These are phyloP conservation scores for Mangifera indica DNA, from an alignment of 345 rosid genomes.

Conservation along the genomic window DNA sequence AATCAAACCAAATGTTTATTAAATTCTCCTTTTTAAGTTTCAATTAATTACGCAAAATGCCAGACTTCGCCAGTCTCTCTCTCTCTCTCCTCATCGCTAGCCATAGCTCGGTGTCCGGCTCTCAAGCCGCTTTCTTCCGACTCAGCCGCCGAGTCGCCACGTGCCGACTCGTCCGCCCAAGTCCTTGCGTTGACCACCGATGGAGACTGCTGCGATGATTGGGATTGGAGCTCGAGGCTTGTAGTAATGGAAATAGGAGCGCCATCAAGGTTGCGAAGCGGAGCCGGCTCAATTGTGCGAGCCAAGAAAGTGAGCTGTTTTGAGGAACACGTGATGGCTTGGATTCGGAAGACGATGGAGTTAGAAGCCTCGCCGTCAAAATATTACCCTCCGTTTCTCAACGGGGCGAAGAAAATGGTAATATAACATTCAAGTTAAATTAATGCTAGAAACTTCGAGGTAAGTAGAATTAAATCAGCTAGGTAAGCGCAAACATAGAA, in stretches of 20 bases:
- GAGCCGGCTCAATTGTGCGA: constrained; percentile 19
- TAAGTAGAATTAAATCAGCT: neutral
- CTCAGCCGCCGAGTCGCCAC: constrained; percentile 18
- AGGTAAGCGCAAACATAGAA: neutral
- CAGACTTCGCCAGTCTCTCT: constrained; percentile 57
- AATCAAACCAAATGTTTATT: neutral
- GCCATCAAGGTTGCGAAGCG: constrained; percentile 28
- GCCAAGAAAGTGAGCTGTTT: constrained; percentile 31
- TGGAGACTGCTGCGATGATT: neutral
- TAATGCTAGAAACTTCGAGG: neutral
- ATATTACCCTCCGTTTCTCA: constrained; percentile 70
- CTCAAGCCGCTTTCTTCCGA: constrained; percentile 17
- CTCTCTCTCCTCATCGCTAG: constrained; percentile 35
- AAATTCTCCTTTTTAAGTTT: neutral
- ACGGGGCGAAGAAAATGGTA: constrained; percentile 69
- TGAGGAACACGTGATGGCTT: constrained; percentile 45
- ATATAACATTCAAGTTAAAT: neutral
- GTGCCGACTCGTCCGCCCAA: constrained; percentile 22
- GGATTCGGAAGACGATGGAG: constrained; percentile 53
- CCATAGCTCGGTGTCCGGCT: constrained; percentile 42
- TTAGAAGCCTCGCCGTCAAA: constrained; percentile 40
- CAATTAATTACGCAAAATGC: constrained; percentile 36
- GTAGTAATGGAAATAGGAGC: neutral
- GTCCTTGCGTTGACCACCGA: constrained; percentile 19
- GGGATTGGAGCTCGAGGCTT: neutral